Percentiles rank a stretch among this genome's conserved stretches.
phyloP scores from a whole-genome alignment of 805 yeast species.

The Starmerella gropengiesseri region DNA sequence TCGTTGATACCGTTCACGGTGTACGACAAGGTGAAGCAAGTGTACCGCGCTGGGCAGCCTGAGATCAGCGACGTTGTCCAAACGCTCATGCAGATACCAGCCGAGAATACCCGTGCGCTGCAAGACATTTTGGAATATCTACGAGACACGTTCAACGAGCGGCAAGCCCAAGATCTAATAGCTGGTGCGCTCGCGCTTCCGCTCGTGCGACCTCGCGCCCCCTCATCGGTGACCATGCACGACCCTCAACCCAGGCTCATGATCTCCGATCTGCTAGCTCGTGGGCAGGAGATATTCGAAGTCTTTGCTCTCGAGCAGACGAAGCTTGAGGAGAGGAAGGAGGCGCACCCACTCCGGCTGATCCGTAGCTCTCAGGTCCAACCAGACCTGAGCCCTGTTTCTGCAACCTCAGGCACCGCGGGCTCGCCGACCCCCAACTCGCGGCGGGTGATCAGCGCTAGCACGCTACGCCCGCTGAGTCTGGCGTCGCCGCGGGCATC shows the following conservation, averaged over 20 bases:
- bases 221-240: conserved; percentile 24
- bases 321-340: conserved; percentile 4
- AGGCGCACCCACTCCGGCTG: background rate
- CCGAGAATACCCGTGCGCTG: conserved; percentile 18
- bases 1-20: conserved; percentile 53
- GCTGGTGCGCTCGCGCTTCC: conserved; percentile 24
- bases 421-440: conserved; percentile 3
- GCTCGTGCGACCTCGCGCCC: conserved; percentile 28
- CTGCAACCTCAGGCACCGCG: background rate
- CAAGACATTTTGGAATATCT: conserved; percentile 20
- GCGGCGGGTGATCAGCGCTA: conserved; percentile 1
- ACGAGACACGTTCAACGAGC: background rate
- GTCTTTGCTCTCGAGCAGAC: conserved; percentile 15
- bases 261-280: conserved; percentile 23
- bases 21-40: conserved; percentile 47
- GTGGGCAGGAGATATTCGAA: conserved; percentile 22
- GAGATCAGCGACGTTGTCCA: conserved; percentile 18
- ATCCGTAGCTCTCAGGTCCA: background rate
- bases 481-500: background rate
- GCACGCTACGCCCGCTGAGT: conserved; percentile 7
- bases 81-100: conserved; percentile 23
- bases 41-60: conserved; percentile 33
- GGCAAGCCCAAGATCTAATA: background rate
- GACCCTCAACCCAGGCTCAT: conserved; percentile 27
- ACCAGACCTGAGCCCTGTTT: background rate